A percentile compares a stretch with the other conserved stretches of the same genome.
phyloP scores from a whole-genome alignment of 23 red algal species.

The Gracilariopsis chorda region DNA sequence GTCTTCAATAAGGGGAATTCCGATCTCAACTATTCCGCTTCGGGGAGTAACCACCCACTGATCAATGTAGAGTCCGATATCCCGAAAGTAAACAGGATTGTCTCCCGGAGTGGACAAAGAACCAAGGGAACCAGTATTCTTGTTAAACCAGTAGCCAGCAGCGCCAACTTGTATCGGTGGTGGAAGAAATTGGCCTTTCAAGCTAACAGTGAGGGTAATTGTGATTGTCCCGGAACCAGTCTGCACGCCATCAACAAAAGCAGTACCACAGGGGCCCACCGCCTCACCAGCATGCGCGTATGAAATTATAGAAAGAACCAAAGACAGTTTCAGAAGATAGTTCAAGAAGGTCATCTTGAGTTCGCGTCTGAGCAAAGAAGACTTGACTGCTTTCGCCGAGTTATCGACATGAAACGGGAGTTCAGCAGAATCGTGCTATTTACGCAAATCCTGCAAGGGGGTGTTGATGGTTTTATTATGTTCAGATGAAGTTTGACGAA shows the following conservation, averaged over 20 bases:
- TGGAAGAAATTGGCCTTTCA: background rate
- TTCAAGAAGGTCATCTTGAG: no score
- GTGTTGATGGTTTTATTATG: no score
- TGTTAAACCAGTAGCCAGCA: background rate
- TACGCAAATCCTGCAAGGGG: no score
- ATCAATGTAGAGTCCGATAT: background rate
- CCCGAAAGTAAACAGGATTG: background rate
- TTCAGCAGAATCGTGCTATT: no score
- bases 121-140: background rate
- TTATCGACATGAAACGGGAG: no score
- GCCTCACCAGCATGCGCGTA: background rate
- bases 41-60: background rate
- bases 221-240: background rate
- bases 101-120: background rate
- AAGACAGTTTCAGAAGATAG: no score
- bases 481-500: no score
- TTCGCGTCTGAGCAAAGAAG: no score
- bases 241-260: background rate
- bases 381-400: no score
- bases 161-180: background rate
- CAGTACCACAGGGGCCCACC: background rate
- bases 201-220: background rate
- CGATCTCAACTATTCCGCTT: background rate
- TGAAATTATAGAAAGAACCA: background rate
- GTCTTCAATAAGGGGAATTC: background rate